Evolutionary conservation across 2,329 filamentous ascomycete species (phyloP), one percentile per base, ranked within the genome.

Genomic region (Cryphonectria naterciae): DNA sequence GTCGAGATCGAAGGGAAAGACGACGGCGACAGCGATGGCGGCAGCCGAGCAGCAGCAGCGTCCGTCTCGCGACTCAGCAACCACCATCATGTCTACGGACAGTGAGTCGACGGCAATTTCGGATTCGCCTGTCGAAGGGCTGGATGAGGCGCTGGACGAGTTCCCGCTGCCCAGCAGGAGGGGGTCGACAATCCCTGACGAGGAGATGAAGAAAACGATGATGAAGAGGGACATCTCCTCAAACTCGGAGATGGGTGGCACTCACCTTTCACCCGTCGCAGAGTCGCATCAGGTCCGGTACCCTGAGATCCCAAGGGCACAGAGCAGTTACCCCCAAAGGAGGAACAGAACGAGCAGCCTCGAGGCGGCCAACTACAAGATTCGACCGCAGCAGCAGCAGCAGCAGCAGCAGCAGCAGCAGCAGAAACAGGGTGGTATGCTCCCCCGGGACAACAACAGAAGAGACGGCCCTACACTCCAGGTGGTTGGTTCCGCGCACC

Each of bases 201-300:
- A 39, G 13, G 19, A 63, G 6, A 22, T 19, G 60, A n/a, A 17
- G 28, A 35, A 68, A 13, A 56, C n/a, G 58, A 7, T 39, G 35
- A 63, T 75, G 77, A 43, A 77, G 71, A 67, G 77, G 72, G 81
- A 79, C n/a, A 4, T 49, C 46, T 49, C 46, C 46, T 49, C 46
- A 49, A 49, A 49, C 22, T 49, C 46, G 7, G 7, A 49, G 46
- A n/a, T 49, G 46, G 32, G 58, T 39, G 32, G 56, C 56, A 22
- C 17, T 7, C 15, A 62, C 61, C 79, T 87, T 5, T 85, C 86
- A 0, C 86, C 85, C 1, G 85, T 88, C 7, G 79, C 78, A 17
- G 85, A 88, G 74, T 85, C 84, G 0, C 85, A 84, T 22, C 79
- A 79, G 19, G 79, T 79, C 37, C 75, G 68, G 13, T 79, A 80